Evolutionary conservation across 2,329 filamentous ascomycete genomes (phyloP).

Genomic region (Aspergillus oerlinghausenensis): DNA sequence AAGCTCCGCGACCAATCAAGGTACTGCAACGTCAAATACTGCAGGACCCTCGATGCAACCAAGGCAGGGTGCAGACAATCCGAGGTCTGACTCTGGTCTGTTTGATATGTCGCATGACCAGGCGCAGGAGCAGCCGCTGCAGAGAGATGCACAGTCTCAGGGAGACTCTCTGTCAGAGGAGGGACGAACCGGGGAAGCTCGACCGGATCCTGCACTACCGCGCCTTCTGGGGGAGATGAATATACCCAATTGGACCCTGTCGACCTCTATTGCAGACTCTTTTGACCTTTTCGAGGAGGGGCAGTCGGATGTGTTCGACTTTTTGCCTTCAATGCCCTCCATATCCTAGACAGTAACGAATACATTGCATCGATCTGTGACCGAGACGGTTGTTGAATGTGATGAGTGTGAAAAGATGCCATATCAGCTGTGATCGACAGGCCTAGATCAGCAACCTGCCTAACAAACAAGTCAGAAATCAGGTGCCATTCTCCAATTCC

Average conservation of each 20-base stretch:
- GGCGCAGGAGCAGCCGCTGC: constrained; percentile 1
- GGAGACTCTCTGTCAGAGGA: constrained; percentile 14
- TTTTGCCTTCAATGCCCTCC: constrained; percentile 31
- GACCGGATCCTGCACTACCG: constrained; percentile 13
- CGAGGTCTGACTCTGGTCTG: constrained; percentile 2
- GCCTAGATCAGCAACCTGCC: not conserved
- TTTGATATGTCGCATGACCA: not conserved
- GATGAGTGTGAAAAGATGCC: not conserved
- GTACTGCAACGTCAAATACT: not conserved
- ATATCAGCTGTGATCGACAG: not conserved
- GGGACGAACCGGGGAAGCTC: constrained; percentile 15
- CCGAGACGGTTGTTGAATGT: not conserved
- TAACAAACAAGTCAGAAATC: not conserved
- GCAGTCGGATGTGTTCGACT: constrained; percentile 35
- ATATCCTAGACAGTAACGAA: constrained; percentile 14
- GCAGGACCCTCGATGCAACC: not conserved
- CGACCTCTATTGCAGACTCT: constrained; percentile 33
- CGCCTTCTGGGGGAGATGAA: constrained; percentile 27
- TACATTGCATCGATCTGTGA: not conserved
- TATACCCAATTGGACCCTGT: constrained; percentile 33
- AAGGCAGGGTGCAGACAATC: not conserved
- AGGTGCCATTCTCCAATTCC: not conserved
- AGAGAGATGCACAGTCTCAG: constrained; percentile 14
- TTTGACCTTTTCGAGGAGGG: constrained; percentile 35
- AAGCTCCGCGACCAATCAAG: constrained; percentile 6